These are phyloP conservation scores for Xylaria multiplex DNA, from an alignment of 2,329 filamentous ascomycete species.

Conservation along the genomic window DNA sequence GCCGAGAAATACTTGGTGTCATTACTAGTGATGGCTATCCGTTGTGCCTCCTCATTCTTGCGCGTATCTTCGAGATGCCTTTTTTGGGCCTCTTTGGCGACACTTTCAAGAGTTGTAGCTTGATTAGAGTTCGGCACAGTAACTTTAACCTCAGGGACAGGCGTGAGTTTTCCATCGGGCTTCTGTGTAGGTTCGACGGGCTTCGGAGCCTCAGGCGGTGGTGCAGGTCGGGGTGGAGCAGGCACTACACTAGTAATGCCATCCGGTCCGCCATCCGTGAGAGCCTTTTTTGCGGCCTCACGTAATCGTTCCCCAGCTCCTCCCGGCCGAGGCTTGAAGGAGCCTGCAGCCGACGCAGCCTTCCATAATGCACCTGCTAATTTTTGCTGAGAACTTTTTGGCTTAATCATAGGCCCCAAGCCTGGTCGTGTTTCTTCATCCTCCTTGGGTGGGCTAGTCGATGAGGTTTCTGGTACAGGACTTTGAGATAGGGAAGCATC, in stretches of 20 bases:
- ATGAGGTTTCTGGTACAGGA: conserved; percentile 45
- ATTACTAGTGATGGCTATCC: conserved; percentile 74
- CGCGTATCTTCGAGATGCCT: conserved; percentile 48
- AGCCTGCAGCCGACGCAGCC: conserved; percentile 75
- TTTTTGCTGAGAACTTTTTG: conserved; percentile 76
- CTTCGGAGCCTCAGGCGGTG: conserved; percentile 51
- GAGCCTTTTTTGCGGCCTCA: conserved; percentile 66
- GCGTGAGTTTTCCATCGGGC: conserved; percentile 50
- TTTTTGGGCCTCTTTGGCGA: conserved; percentile 47
- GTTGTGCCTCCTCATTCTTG: conserved; percentile 62
- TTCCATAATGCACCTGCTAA: conserved; percentile 82
- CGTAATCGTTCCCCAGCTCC: conserved; percentile 84
- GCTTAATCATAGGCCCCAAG: conserved; percentile 89
- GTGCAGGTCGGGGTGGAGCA: conserved; percentile 69
- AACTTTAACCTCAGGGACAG: conserved; percentile 68
- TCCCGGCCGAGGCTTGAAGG: conserved; percentile 88
- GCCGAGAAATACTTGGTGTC: conserved; percentile 81
- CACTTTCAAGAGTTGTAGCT: conserved; percentile 54
- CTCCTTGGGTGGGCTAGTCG: conserved; percentile 46
- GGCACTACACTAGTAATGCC: conserved; percentile 90
- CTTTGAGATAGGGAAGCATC: conserved; percentile 40
- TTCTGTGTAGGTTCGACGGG: conserved; percentile 49
- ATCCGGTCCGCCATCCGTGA: conserved; percentile 75
- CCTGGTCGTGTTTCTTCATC: conserved; percentile 69
- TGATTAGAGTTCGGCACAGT: conserved; percentile 59